Base-by-base conservation (phyloP, 208 protist genomes). In the Crithidia brevicula region DNA sequence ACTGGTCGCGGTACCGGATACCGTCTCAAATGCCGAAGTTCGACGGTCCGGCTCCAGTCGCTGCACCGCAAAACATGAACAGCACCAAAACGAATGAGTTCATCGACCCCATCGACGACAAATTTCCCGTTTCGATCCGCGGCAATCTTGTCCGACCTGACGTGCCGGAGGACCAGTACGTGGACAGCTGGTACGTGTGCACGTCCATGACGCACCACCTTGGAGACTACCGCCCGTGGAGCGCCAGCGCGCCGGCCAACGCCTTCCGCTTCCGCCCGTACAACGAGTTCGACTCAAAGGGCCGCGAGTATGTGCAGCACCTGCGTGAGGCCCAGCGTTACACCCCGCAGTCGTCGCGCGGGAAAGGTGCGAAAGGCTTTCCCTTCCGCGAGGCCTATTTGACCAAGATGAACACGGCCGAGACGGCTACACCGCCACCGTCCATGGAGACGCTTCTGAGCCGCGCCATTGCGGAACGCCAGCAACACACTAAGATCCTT, bases 41-140 rank as follows among this genome's bases (percentile, higher is more conserved):
- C 60, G 88, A 96, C 56, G 91, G 91, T 2, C 91, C 91, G 3
- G 83, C 91, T 16, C 91, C 91, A 4, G 81, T 94, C 16, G 85
- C 88, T 3, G 91, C 91, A 1, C 91, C 91, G 31, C 91, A 96
- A 56, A 96, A 89, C 74, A 96, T 96, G 91, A 96, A 96, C 69
- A 94, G 80, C 66, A 96, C 85, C 27, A 94, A 93, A 67, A 93
- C 87, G 4, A 94, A 93, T 58, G 88, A 93, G 77, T 96, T 91
- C 68, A 93, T 96, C 50, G 91, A 96, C 66, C 91, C 91, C 5
- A 93, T 96, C 49, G 88, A 96, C 59, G 91, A 96, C 63, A 94
- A 93, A 51, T 96, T 96, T 49, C 91, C 91, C 7, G 62, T 90
- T 11, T 89, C 82, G 27, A 96, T 96, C 53, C 83, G 91, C 30